Conservation (phyloP, 495 filamentous ascomycete genomes). For the Neurospora tetraspora region DNA sequence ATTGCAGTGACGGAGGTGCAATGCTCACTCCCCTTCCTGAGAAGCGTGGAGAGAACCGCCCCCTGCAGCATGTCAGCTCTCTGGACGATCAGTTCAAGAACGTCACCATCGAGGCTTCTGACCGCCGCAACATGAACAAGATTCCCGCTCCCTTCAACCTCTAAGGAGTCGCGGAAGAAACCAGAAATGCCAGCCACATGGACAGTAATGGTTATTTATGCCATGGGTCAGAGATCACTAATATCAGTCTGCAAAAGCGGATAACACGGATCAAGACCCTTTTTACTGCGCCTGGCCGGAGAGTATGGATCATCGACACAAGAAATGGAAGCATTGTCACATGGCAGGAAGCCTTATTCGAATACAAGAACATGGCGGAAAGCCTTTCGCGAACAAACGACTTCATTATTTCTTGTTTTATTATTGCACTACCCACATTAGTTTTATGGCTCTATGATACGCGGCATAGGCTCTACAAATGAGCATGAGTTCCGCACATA, state of each 20-base stretch:
- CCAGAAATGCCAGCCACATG: not conserved
- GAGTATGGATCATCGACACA: not conserved
- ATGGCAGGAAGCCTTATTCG: not conserved
- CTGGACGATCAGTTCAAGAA: constrained; percentile 22
- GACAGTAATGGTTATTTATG: not conserved
- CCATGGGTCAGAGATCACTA: not conserved
- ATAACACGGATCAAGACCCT: not conserved
- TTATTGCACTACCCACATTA: not conserved
- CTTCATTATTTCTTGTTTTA: not conserved
- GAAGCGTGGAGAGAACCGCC: constrained; percentile 34
- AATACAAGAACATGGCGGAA: not conserved
- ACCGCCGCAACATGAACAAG: constrained; percentile 3
- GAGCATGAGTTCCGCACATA: not conserved
- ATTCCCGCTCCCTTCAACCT: not conserved
- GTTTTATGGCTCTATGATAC: not conserved
- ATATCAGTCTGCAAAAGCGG: not conserved
- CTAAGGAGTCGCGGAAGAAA: not conserved
- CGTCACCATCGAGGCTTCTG: constrained; percentile 10
- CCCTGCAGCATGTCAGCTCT: constrained; percentile 18
- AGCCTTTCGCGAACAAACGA: not conserved
- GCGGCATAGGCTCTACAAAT: not conserved
- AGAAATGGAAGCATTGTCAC: not conserved
- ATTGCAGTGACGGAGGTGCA: constrained; percentile 12
- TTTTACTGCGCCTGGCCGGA: not conserved
- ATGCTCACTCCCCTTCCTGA: constrained; percentile 15